Base-by-base conservation (phyloP, 139 green algal genomes). In the Chlorella sp. region DNA sequence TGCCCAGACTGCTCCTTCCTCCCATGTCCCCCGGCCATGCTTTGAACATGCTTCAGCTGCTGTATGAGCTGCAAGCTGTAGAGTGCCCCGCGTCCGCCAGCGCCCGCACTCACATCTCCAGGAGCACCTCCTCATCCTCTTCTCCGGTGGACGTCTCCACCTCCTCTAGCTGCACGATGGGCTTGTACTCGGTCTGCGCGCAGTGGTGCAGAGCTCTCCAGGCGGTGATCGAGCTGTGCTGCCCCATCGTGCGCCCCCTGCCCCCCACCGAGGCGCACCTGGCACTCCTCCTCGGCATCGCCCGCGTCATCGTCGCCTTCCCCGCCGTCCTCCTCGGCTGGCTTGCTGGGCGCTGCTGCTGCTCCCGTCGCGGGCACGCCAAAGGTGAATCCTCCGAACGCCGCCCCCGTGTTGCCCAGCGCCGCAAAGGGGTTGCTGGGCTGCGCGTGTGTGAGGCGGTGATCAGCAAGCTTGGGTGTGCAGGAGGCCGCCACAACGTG, bases 131-230 rank as follows among this genome's bases (percentile, higher is more conserved):
- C 83, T 99, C 96, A 1, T 94, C 85, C 82, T 99, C 96, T 78
- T 99, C 96, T 17, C 96, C 95, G 2, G 93, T 96, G 49, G 62
- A 89, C 1, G 90, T 92, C 74, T 96, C 90, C 10, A 98, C 94
- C 82, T 98, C 94, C 27, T 96, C 89, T 32, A 99, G 87, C 86
- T 99, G 91, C 50, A 99, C 95, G 22, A 98, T 63, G 0, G 94
- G 94, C 73, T 92, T 90, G 74, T 96, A 98, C 81, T 96, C 89
- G 1, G 93, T 91, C 63, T 82, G 74, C 23, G 17, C n/a, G n/a
- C n/a, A n/a, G n/a, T n/a, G n/a, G n/a, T n/a, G n/a, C n/a, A n/a
- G n/a, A n/a, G n/a, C n/a, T n/a, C n/a, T n/a, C n/a, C n/a, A n/a
- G n/a, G n/a, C n/a, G n/a, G n/a, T n/a, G n/a, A n/a, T n/a, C n/a